Conservation (phyloP, 2,329 filamentous ascomycete species). For the Thielaviopsis cerberus region DNA sequence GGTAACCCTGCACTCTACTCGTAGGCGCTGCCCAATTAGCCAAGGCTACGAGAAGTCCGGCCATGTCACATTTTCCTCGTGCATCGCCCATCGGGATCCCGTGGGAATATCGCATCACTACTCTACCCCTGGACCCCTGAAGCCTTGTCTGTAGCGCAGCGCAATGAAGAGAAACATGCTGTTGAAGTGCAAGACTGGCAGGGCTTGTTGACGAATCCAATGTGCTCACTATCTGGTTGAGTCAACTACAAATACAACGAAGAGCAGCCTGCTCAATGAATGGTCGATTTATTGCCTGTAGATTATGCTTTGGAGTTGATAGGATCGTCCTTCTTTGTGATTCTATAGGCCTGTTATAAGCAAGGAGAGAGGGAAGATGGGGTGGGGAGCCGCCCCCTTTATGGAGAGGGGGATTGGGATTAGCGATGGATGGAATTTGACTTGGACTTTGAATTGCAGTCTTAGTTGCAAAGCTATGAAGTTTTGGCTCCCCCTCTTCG, state of each 20-base stretch:
- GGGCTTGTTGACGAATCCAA: not conserved
- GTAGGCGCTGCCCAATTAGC: not conserved
- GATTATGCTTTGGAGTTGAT: too few relatives aligned
- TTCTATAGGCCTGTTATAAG: not conserved
- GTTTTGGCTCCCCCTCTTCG: too few relatives aligned
- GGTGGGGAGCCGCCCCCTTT: not conserved
- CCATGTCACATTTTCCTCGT: not conserved
- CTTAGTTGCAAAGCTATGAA: not conserved
- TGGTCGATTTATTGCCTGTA: too few relatives aligned
- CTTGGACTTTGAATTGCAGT: not conserved
- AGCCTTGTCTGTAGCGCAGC: not conserved
- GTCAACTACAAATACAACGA: too few relatives aligned
- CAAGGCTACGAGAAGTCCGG: not conserved
- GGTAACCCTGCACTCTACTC: too few relatives aligned
- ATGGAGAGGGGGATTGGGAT: not conserved
- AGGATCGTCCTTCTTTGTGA: too few relatives aligned
- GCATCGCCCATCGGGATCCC: not conserved
- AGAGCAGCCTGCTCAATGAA: too few relatives aligned
- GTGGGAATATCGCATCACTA: not conserved
- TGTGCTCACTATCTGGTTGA: not conserved
- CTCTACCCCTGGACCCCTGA: not conserved
- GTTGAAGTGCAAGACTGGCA: not conserved
- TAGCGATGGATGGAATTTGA: not conserved
- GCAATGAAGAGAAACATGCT: not conserved
- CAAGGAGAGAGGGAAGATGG: not conserved